phyloP scores from a whole-genome alignment of 2,329 filamentous ascomycete genomes.

The Cercospora zeae-maydis region DNA sequence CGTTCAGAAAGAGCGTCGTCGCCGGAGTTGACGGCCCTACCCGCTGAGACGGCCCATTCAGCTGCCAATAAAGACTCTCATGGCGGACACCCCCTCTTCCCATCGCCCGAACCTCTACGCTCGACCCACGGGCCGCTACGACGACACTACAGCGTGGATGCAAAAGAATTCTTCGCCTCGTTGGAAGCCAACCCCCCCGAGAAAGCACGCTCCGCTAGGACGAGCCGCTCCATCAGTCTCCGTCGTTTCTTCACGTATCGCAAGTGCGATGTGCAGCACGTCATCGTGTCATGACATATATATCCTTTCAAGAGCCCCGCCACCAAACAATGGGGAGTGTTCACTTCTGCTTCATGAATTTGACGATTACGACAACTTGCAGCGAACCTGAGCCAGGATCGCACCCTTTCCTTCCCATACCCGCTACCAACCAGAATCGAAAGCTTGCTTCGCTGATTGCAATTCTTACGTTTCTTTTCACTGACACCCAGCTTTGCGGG shows the following conservation, averaged over 20 bases:
- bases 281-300: conserved; percentile 12
- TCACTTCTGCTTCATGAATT: background rate
- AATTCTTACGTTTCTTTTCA: background rate
- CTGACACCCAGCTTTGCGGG: background rate
- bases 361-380: background rate
- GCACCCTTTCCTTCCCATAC: background rate
- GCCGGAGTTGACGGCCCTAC: conserved; percentile 1
- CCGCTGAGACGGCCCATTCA: background rate
- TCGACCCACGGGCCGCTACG: conserved; percentile 4
- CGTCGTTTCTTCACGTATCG: conserved; percentile 16
- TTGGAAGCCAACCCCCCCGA: conserved; percentile 3
- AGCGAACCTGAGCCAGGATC: background rate
- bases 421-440: background rate
- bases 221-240: conserved; percentile 18
- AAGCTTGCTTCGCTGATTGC: background rate
- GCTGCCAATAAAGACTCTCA: background rate
- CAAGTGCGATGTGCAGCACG: conserved; percentile 11
- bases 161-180: conserved; percentile 10
- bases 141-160: conserved; percentile 12
- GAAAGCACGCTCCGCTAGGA: conserved; percentile 13
- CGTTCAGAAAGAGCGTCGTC: conserved; percentile 9
- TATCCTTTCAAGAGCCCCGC: background rate
- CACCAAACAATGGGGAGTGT: background rate
- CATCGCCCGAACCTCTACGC: conserved; percentile 17
- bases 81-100: conserved; percentile 20